Conservation (phyloP, 108 stramenopile species). For the Fistulifera solaris region DNA sequence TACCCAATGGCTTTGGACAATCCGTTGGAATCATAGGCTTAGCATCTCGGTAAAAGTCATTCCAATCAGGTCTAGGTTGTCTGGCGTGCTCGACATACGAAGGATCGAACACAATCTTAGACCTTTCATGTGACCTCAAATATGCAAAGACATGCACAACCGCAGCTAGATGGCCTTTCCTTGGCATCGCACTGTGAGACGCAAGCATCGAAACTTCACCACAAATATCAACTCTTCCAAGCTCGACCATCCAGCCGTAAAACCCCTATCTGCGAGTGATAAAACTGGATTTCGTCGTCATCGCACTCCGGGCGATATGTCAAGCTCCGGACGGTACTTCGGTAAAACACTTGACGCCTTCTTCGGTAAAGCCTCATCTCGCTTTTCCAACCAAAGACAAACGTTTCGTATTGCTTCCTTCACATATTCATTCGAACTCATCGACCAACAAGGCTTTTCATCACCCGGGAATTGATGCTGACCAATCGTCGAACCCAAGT, state of each 20-base stretch:
- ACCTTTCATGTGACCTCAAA: slow-evolving; percentile 12
- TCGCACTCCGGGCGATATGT: slow-evolving; percentile 6
- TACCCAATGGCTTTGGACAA: slow-evolving; percentile 24
- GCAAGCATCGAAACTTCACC: slow-evolving; percentile 34
- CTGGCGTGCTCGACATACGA: slow-evolving; percentile 1
- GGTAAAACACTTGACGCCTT: slow-evolving; percentile 21
- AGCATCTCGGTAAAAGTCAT: slow-evolving; percentile 14
- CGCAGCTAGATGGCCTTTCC: slow-evolving; percentile 35
- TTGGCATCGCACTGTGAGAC: slow-evolving; percentile 20
- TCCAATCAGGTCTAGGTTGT: slow-evolving; percentile 8
- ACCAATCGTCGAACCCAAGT: slow-evolving; percentile 18
- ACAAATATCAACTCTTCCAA: slow-evolving; percentile 34
- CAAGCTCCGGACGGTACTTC: slow-evolving; percentile 15
- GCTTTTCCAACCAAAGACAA: slow-evolving; percentile 11
- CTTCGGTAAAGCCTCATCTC: slow-evolving; percentile 9
- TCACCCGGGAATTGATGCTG: slow-evolving; percentile 8
- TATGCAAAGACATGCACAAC: slow-evolving; percentile 25
- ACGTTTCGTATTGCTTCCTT: slow-evolving; percentile 28
- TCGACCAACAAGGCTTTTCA: slow-evolving; percentile 11
- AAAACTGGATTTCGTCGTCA: slow-evolving; percentile 14
- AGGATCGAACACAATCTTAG: slow-evolving; percentile 27
- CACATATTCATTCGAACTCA: slow-evolving; percentile 18
- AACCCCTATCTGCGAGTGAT: slow-evolving; percentile 27
- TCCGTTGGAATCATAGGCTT: slow-evolving; percentile 22
- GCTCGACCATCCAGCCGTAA: slow-evolving; percentile 42